A percentile compares a stretch with the other conserved stretches of the same genome.
These are phyloP conservation scores for Persicaria tinctoria DNA, from an alignment of 148 eudicot genomes.

Conservation along the genomic window DNA sequence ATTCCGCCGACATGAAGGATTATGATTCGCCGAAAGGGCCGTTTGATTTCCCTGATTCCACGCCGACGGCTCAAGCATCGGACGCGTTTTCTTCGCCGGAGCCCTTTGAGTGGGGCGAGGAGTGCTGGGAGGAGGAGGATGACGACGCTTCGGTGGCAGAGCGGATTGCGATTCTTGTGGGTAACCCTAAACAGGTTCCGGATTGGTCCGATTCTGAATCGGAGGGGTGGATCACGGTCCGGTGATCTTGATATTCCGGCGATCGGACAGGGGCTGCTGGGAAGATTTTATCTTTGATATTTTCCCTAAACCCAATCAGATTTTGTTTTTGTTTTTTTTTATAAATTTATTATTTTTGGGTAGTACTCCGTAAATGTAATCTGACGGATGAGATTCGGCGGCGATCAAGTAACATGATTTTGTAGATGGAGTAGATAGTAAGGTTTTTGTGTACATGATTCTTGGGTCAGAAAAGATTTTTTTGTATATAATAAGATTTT, in stretches of 20 bases:
- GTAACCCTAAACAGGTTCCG: not conserved
- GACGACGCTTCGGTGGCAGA: not conserved
- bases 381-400: too few relatives aligned
- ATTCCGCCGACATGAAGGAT: constrained; percentile 1
- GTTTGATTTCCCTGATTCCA: constrained; percentile 35
- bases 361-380: too few relatives aligned
- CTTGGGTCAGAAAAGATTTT: too few relatives aligned
- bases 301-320: too few relatives aligned
- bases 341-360: too few relatives aligned
- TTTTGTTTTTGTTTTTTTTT: too few relatives aligned
- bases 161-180: constrained; percentile 15
- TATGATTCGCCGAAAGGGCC: constrained; percentile 40
- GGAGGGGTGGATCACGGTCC: constrained; percentile 30
- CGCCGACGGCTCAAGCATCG: not conserved
- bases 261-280: too few relatives aligned
- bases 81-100: not conserved
- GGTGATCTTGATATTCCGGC: constrained; percentile 16
- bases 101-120: not conserved
- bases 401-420: too few relatives aligned
- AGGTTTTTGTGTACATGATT: too few relatives aligned
- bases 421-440: too few relatives aligned
- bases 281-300: too few relatives aligned
- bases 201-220: constrained; percentile 23
- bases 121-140: not conserved
- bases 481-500: too few relatives aligned